phyloP scores from a whole-genome alignment of 257 asterid species.

The Forsythia suspensa region DNA sequence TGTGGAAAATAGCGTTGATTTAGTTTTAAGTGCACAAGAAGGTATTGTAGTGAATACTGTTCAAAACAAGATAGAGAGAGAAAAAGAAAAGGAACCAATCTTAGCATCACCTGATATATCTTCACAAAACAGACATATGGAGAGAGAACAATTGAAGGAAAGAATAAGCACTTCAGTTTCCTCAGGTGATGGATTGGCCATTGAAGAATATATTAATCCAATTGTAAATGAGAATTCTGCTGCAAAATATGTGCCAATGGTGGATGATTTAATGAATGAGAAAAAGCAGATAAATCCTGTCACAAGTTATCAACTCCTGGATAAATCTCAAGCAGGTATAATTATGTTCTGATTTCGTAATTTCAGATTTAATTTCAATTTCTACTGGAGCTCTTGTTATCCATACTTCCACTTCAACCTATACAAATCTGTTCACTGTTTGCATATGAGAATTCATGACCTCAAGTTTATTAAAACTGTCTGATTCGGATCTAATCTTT shows the following conservation, averaged over 20 bases:
- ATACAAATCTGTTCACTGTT: background rate
- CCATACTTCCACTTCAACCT: background rate
- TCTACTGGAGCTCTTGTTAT: background rate
- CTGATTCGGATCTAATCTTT: slow-evolving; percentile 5
- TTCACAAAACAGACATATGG: slow-evolving; percentile 19
- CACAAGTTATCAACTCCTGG: slow-evolving; percentile 21
- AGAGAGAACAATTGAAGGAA: slow-evolving; percentile 31
- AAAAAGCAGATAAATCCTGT: slow-evolving; percentile 24
- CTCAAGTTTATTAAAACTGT: background rate
- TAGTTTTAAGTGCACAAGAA: slow-evolving; percentile 25
- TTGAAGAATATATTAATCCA: slow-evolving; percentile 27
- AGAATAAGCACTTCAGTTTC: slow-evolving; percentile 14
- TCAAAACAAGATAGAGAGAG: slow-evolving; percentile 18
- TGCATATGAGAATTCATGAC: background rate
- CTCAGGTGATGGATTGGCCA: slow-evolving; percentile 22
- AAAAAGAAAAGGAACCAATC: slow-evolving; percentile 13
- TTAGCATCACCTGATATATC: slow-evolving; percentile 25
- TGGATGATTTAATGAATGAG: slow-evolving; percentile 29
- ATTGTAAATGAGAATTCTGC: slow-evolving; percentile 22
- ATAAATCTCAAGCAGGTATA: slow-evolving; percentile 50
- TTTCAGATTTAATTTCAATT: background rate
- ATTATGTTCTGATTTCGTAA: slow-evolving; percentile 22
- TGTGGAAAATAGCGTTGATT: slow-evolving; percentile 27
- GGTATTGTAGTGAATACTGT: slow-evolving; percentile 22
- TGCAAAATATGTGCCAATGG: slow-evolving; percentile 27